Conservation (phyloP, 257 asterid species). For the Scutellaria baicalensis region DNA sequence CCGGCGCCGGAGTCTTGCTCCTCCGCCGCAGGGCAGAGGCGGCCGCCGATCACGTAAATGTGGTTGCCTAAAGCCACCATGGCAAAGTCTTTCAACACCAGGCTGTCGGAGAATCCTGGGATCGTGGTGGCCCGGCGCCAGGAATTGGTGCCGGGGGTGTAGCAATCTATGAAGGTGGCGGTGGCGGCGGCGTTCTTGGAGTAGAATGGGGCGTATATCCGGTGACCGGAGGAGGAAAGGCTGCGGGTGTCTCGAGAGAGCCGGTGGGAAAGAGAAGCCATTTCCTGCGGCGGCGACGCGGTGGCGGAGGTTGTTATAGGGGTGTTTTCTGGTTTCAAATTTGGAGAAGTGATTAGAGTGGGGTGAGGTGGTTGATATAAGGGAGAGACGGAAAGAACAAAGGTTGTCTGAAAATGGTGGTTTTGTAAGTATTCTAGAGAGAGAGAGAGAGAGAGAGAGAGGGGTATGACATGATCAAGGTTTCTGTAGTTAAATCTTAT, state of each 20-base stretch:
- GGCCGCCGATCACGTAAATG: slow-evolving; percentile 55
- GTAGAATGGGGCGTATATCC: slow-evolving; percentile 37
- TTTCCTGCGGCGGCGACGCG: background rate
- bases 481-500: slow-evolving; percentile 22
- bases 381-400: slow-evolving; percentile 15
- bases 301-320: background rate
- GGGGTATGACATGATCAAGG: slow-evolving; percentile 12
- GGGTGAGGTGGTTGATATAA: slow-evolving; percentile 1
- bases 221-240: slow-evolving; percentile 8
- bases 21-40: slow-evolving; percentile 18
- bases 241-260: slow-evolving; percentile 5
- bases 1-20: background rate
- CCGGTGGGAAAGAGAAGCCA: slow-evolving; percentile 33
- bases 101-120: slow-evolving; percentile 27
- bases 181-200: slow-evolving; percentile 8
- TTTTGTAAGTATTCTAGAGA: slow-evolving; percentile 9
- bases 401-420: background rate
- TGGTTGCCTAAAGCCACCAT: slow-evolving; percentile 36
- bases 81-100: slow-evolving; percentile 44
- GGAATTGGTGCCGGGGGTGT: slow-evolving; percentile 28
- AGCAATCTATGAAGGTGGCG: slow-evolving; percentile 42
- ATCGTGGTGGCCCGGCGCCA: slow-evolving; percentile 41
- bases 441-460: background rate
- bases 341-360: slow-evolving; percentile 23
- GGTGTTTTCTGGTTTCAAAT: background rate